Percentiles rank a stretch among this genome's conserved stretches.
Evolutionary conservation across 2,329 filamentous ascomycete species (phyloP).

Genomic region (Aspergillus tanneri): DNA sequence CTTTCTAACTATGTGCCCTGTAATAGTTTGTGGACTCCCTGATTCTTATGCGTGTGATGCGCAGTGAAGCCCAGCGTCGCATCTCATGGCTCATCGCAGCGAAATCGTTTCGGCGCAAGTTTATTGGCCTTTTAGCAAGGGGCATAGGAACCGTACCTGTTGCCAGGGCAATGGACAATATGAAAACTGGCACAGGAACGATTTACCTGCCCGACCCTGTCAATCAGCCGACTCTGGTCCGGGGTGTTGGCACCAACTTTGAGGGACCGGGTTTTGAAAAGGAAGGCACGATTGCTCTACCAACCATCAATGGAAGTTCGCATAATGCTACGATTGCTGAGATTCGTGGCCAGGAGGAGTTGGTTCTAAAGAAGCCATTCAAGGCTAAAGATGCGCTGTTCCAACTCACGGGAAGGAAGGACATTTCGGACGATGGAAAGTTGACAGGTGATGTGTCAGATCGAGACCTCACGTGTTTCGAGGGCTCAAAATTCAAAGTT

Average conservation of each 20-base stretch:
- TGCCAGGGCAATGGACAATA: slow-evolving; percentile 82
- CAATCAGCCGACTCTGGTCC: slow-evolving; percentile 76
- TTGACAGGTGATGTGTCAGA: slow-evolving; percentile 57
- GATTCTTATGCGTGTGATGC: slow-evolving; percentile 86
- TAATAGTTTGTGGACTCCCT: slow-evolving; percentile 88
- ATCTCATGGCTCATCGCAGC: slow-evolving; percentile 92
- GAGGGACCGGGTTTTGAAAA: slow-evolving; percentile 67
- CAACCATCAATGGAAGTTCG: slow-evolving; percentile 75
- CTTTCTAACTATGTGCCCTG: slow-evolving; percentile 1
- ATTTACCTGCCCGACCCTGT: slow-evolving; percentile 89
- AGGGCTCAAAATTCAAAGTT: slow-evolving; percentile 79
- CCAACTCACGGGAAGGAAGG: slow-evolving; percentile 78
- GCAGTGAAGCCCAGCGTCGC: slow-evolving; percentile 80
- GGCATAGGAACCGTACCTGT: slow-evolving; percentile 91
- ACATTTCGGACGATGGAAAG: slow-evolving; percentile 66
- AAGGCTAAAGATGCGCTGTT: slow-evolving; percentile 70
- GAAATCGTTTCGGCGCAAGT: slow-evolving; percentile 85
- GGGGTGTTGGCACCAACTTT: slow-evolving; percentile 80
- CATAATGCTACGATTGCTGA: slow-evolving; percentile 82
- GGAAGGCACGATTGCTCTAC: slow-evolving; percentile 82
- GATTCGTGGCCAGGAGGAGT: slow-evolving; percentile 74
- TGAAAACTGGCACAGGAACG: slow-evolving; percentile 73
- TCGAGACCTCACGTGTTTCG: slow-evolving; percentile 58
- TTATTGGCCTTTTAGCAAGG: slow-evolving; percentile 83
- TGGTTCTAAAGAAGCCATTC: slow-evolving; percentile 84